Base-by-base conservation (phyloP, 768 basidiomycete genomes). In the Serendipita sp. region DNA sequence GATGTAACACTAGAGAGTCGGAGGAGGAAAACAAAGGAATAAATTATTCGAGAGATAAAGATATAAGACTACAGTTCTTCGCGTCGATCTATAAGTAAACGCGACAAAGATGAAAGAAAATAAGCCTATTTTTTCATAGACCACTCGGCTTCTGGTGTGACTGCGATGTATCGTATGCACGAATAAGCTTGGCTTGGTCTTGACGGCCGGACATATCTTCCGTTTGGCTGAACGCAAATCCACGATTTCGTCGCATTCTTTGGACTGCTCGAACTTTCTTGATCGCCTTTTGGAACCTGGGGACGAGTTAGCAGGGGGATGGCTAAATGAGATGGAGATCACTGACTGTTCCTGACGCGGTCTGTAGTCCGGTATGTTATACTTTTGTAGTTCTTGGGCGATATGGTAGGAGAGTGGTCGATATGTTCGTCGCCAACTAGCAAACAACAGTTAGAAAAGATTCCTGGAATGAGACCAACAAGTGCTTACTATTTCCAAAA, bases 181-280 rank as follows among this genome's bases (percentile, higher is more conserved):
- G 77, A 69, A 92, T 92, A 66, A 92, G 76, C 70, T 84, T 80
- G 58, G 88, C 75, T 65, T 97, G 94, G 74, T 95, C 93, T 75
- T 94, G 87, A 68, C 84, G 83, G 35, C 83, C 82, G 7, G 48
- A 18, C 32, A 80, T 79, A 68, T 87, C 88, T 75, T 97, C 94
- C 2, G 93, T 96, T 75, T 97, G 94, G 73, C 89, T 92, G 78
- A 99, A 99, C 3, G 96, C 96, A 73, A 98, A 99, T 2, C 96
- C 96, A 56, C 96, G 85, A 67, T 92, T 96, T 65, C 91, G 81
- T 13, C 96, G 86, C 89, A 98, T 92, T 38, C 96, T 85, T 72
- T 99, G 96, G 1, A 93, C 90, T 0, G 96, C 96, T n/a, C 96
- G 85, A 11, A 99, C 96, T 74, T 99, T 99, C 76, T 97, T 98